Evolutionary conservation across 1,284 basidiomycete species (phyloP).

Genomic region (Fomitopsis schrenkii): DNA sequence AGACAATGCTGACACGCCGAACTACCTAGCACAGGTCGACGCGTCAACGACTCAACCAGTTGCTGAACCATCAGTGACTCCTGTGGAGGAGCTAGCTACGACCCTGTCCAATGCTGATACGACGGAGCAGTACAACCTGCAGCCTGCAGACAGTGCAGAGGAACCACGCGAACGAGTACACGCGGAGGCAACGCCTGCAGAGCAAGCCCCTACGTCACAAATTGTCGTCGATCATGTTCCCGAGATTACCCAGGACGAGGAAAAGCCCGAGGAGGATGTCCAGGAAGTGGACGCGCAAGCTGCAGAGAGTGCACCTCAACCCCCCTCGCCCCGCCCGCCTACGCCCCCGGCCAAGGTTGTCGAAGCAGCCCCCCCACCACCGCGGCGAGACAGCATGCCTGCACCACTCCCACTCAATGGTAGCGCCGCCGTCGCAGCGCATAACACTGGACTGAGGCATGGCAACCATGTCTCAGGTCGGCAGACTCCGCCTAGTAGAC

Average conservation of each 20-base stretch:
- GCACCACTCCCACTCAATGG: slow-evolving; percentile 15
- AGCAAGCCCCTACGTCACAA: slow-evolving; percentile 5
- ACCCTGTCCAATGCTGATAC: background rate
- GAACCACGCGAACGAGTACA: slow-evolving; percentile 1
- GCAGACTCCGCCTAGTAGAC: slow-evolving; percentile 14
- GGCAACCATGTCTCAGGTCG: slow-evolving; percentile 13
- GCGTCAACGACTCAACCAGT: slow-evolving; percentile 14
- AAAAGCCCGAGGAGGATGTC: background rate
- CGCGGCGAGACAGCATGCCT: slow-evolving; percentile 19
- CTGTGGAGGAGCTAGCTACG: slow-evolving; percentile 11
- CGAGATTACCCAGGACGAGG: background rate
- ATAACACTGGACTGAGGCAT: slow-evolving; percentile 12
- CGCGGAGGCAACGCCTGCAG: background rate
- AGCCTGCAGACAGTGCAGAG: background rate
- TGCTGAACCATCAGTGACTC: slow-evolving; percentile 16
- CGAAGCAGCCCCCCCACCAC: slow-evolving; percentile 13
- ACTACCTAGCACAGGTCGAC: slow-evolving; percentile 10
- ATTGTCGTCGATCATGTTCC: background rate
- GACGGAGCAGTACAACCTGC: slow-evolving; percentile 3
- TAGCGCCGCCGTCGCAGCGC: slow-evolving; percentile 4
- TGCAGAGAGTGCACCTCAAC: background rate
- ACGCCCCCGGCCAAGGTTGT: slow-evolving; percentile 25
- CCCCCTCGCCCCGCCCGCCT: slow-evolving; percentile 13
- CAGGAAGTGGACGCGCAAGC: background rate
- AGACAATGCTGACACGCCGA: slow-evolving; percentile 17